Percentiles rank a stretch among this genome's conserved stretches.
phyloP scores from a whole-genome alignment of 495 filamentous ascomycete species.

The Neurospora tetraspora region DNA sequence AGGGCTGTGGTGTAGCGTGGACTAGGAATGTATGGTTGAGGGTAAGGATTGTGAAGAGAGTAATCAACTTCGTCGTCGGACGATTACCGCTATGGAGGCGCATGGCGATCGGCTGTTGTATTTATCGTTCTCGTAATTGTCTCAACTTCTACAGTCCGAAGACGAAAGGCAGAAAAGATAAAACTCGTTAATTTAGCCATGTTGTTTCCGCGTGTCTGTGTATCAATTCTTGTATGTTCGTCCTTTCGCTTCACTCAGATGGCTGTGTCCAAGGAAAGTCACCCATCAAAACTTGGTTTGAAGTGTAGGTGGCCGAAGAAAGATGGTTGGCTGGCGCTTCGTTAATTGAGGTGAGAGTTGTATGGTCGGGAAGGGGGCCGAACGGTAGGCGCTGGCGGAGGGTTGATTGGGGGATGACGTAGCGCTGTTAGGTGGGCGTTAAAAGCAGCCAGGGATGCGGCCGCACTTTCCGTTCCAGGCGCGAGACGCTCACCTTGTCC shows the following conservation, averaged over 20 bases:
- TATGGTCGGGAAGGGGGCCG: background rate
- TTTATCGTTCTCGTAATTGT: no score
- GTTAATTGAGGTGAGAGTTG: background rate
- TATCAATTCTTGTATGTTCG: background rate
- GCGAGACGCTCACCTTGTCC: background rate
- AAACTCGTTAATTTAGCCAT: background rate
- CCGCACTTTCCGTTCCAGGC: no score
- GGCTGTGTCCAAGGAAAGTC: background rate
- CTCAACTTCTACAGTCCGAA: no score
- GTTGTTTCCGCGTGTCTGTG: background rate
- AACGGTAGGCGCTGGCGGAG: background rate
- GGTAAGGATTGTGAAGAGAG: background rate
- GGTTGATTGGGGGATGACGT: background rate
- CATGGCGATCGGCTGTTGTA: no score
- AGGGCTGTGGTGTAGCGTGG: background rate
- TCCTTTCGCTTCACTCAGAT: background rate
- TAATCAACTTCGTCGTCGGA: no score
- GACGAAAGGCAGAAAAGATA: background rate
- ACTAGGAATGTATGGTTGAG: background rate
- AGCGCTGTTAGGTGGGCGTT: background rate
- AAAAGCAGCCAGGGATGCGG: background rate
- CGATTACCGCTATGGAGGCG: no score
- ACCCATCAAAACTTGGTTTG: background rate
- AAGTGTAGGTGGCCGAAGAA: background rate
- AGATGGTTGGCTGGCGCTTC: background rate